Conservation (phyloP, 2,329 filamentous ascomycete genomes). For the Exophiala viscosa region DNA sequence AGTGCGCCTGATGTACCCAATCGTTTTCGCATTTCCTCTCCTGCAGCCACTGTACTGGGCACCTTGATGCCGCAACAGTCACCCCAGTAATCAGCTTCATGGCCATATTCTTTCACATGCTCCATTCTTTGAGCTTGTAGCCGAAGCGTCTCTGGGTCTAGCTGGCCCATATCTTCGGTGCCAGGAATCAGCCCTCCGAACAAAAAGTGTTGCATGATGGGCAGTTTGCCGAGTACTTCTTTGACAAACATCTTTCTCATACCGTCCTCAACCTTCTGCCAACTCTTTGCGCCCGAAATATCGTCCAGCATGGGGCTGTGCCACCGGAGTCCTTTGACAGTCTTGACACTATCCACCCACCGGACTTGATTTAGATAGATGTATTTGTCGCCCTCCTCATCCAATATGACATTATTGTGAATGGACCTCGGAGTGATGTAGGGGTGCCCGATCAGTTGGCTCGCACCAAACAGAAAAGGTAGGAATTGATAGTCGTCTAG, state of each 20-base stretch:
- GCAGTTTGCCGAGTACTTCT: constrained; percentile 87
- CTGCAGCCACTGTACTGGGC: constrained; percentile 86
- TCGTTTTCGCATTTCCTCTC: constrained; percentile 79
- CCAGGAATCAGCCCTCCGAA: constrained; percentile 85
- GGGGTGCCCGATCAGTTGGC: constrained; percentile 79
- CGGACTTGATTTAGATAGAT: constrained; percentile 88
- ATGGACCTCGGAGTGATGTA: constrained; percentile 77
- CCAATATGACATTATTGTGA: constrained; percentile 80
- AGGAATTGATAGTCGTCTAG: constrained; percentile 96
- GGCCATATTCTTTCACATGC: constrained; percentile 67
- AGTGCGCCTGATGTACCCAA: constrained; percentile 62
- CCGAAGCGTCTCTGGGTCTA: constrained; percentile 50
- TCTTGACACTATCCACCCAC: constrained; percentile 96
- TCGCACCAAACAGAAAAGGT: constrained; percentile 90
- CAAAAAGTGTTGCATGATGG: constrained; percentile 97
- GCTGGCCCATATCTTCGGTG: constrained; percentile 68
- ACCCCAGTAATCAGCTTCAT: constrained; percentile 64
- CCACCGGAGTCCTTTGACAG: constrained; percentile 89
- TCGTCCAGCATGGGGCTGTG: constrained; percentile 98
- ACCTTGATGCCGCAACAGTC: constrained; percentile 99
- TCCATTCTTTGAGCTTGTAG: constrained; percentile 51
- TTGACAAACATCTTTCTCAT: constrained; percentile 97
- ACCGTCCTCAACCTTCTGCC: constrained; percentile 87
- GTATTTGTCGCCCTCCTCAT: constrained; percentile 79
- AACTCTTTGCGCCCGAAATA: constrained; percentile 83